Percentiles rank a stretch among this genome's conserved stretches.
phyloP scores from a whole-genome alignment of 2,329 filamentous ascomycete genomes.

The Fusarium citri region DNA sequence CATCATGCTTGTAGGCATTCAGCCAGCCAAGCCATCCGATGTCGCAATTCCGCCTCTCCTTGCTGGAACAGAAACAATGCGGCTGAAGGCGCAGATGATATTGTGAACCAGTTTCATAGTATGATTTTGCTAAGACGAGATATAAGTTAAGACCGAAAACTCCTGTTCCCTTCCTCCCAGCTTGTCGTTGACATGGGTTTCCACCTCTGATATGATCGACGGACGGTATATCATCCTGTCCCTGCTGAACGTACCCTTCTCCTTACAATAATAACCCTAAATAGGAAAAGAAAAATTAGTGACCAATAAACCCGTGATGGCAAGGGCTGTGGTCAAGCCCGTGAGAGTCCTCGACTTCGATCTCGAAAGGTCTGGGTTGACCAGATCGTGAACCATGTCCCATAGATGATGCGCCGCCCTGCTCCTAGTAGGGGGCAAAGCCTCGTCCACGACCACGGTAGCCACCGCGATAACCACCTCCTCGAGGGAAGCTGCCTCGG shows the following conservation, averaged over 20 bases:
- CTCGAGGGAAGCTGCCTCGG: constrained; percentile 62
- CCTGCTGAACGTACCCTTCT: constrained; percentile 36
- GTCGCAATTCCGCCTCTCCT: neutral
- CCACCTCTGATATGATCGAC: constrained; percentile 23
- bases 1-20: neutral
- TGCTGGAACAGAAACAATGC: neutral
- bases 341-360: constrained; percentile 42
- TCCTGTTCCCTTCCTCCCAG: constrained; percentile 34
- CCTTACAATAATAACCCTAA: constrained; percentile 31
- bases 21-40: neutral
- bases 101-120: constrained; percentile 11
- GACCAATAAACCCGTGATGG: constrained; percentile 21
- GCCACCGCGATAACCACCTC: constrained; percentile 72
- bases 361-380: constrained; percentile 41
- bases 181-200: constrained; percentile 26
- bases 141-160: constrained; percentile 42
- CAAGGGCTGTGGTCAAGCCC: constrained; percentile 27
- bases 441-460: constrained; percentile 75
- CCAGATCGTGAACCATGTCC: constrained; percentile 32
- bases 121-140: constrained; percentile 20
- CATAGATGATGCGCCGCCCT: constrained; percentile 47
- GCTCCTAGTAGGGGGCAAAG: constrained; percentile 71
- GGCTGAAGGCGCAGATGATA: neutral
- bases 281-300: constrained; percentile 29
- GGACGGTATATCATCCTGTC: constrained; percentile 38